Evolutionary conservation across 768 basidiomycete species (phyloP), one percentile per base, ranked within the genome.

Genomic region (Serendipita sp.): DNA sequence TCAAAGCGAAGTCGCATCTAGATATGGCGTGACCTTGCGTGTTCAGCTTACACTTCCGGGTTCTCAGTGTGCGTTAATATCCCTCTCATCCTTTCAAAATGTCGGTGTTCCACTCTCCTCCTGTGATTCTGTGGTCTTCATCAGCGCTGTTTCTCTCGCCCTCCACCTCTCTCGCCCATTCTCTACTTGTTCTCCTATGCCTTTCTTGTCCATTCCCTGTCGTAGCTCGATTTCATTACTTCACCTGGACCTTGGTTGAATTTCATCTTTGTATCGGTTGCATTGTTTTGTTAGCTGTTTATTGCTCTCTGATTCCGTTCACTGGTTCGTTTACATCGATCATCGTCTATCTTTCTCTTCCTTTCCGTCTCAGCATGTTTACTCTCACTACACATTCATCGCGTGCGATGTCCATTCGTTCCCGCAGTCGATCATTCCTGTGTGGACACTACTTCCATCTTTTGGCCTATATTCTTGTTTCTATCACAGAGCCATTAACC

Each of bases 321-420:
- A 64, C 61, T 65, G 51, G 48, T 56, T 67, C 60, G 69, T 64
- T 60, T 65, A 62, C 68, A 65, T 68, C 44, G 66, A 64, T 43
- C 42, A 60, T 64, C 28, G 43, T 64, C 45, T 60, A 20, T 64
- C 42, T 31, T 31, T 66, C 62, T 26, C 34, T 58, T 42, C 31
- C 41, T 60, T 62, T 65, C 62, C 65, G 60, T 65, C 60, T 56
- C 65, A 60, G 66, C 65, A 65, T 64, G 31, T 33, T 63, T 58
- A 16, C 26, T 26, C 48, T 22, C n/a, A 38, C 41, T 33, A 34
- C 42, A 41, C 26, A 22, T 44, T 63, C 43, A 24, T 41, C 45
- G 41, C 45, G 33, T 24, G 53, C 42, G 53, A 44, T 51, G 42
- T 48, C 51, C 31, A 31, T 9, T 64, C 60, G 45, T 42, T 34